Evolutionary conservation across 164 flowering plant species (phyloP).

Genomic region (Vitis amurensis): DNA sequence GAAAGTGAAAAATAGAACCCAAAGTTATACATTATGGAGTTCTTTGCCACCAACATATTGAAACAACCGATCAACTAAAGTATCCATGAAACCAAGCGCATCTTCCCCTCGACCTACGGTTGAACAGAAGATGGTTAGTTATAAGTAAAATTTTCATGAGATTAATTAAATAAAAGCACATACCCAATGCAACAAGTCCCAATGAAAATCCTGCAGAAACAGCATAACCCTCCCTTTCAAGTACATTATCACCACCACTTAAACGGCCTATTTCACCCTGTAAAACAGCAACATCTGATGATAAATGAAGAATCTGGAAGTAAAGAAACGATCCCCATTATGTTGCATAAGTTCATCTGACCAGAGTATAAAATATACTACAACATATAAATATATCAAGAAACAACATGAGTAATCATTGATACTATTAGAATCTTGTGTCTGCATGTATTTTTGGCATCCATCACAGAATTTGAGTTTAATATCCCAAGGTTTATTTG

Average conservation of each 20-base stretch:
- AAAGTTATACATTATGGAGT: constrained; percentile 42
- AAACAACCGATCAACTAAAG: constrained; percentile 71
- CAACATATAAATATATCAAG: neutral
- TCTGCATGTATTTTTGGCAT: no score
- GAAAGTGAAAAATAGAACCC: neutral
- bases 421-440: neutral
- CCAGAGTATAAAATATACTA: neutral
- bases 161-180: constrained; percentile 2
- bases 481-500: no score
- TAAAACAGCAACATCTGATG: constrained; percentile 5
- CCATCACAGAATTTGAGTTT: no score
- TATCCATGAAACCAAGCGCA: constrained; percentile 64
- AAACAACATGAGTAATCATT: neutral
- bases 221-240: constrained; percentile 98
- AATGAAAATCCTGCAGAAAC: constrained; percentile 94
- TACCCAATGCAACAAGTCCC: constrained; percentile 93
- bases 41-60: constrained; percentile 81
- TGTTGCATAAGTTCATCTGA: neutral
- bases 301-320: neutral
- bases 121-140: constrained; percentile 18
- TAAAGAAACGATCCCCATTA: neutral
- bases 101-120: constrained; percentile 84
- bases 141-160: neutral
- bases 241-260: constrained; percentile 97
- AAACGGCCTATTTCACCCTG: constrained; percentile 93